A percentile compares a stretch with the other conserved stretches of the same genome.
Evolutionary conservation across 805 yeast genomes (phyloP).

Genomic region (Lachancea lanzarotensis): DNA sequence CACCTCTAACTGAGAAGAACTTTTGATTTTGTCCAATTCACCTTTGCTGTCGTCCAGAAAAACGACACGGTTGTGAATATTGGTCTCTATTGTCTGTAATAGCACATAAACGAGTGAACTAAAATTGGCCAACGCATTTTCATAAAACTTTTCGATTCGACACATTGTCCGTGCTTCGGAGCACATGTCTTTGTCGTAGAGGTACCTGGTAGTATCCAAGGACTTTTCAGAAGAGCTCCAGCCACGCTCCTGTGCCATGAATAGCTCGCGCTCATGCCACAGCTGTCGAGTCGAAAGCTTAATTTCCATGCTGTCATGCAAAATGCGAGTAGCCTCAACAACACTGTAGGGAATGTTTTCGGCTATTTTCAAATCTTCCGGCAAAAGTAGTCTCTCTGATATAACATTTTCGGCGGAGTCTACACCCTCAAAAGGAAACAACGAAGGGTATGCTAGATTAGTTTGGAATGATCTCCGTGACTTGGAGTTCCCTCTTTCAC

Average conservation of each 20-base stretch:
- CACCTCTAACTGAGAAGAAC: slow-evolving; percentile 41
- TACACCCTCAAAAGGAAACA: slow-evolving; percentile 46
- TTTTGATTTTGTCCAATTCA: slow-evolving; percentile 9
- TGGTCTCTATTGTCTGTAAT: slow-evolving; percentile 55
- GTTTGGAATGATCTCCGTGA: slow-evolving; percentile 55
- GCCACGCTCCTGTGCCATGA: slow-evolving; percentile 70
- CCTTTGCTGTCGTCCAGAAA: slow-evolving; percentile 13
- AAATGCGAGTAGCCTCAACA: slow-evolving; percentile 68
- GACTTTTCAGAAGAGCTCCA: slow-evolving; percentile 29
- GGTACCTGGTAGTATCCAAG: slow-evolving; percentile 31
- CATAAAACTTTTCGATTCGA: slow-evolving; percentile 58
- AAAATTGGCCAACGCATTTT: slow-evolving; percentile 44
- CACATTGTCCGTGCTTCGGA: slow-evolving; percentile 33
- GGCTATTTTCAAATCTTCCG: slow-evolving; percentile 7
- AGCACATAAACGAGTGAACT: slow-evolving; percentile 60
- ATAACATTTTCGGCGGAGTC: slow-evolving; percentile 28
- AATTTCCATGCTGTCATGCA: slow-evolving; percentile 54
- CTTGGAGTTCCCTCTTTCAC: slow-evolving; percentile 27
- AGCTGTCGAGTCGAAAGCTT: slow-evolving; percentile 65
- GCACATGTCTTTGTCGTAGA: slow-evolving; percentile 12
- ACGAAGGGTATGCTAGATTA: slow-evolving; percentile 58
- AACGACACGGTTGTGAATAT: slow-evolving; percentile 30
- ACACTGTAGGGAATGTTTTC: slow-evolving; percentile 60
- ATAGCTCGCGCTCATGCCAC: slow-evolving; percentile 62
- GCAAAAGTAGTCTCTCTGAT: slow-evolving; percentile 10